phyloP scores from a whole-genome alignment of 257 asterid species.

The Solanum etuberosum region DNA sequence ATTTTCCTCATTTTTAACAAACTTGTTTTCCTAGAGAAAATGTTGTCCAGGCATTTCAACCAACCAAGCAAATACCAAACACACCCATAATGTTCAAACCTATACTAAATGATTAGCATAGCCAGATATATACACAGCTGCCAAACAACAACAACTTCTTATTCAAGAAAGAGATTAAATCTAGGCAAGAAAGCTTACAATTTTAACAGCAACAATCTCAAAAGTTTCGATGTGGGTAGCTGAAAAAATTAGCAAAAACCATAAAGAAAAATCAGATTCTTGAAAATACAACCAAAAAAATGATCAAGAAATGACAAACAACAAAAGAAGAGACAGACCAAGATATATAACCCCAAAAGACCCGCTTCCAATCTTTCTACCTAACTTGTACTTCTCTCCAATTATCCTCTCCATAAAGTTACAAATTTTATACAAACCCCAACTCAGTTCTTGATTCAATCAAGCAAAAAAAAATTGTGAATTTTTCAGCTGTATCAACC shows the following conservation, averaged over 20 bases:
- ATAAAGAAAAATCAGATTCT: neutral
- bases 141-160: neutral
- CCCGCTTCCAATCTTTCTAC: slow-evolving; percentile 82
- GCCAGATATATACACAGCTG: neutral
- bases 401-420: slow-evolving; percentile 31
- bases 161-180: neutral
- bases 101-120: neutral
- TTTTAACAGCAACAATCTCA: slow-evolving; percentile 90
- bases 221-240: slow-evolving; percentile 84
- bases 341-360: slow-evolving; percentile 76
- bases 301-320: neutral
- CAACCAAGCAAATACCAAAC: neutral
- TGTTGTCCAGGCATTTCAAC: neutral
- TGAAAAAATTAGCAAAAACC: slow-evolving; percentile 17
- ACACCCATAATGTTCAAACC: neutral
- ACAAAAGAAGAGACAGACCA: slow-evolving; percentile 25
- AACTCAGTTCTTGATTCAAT: neutral
- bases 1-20: neutral
- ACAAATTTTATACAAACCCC: neutral
- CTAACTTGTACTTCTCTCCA: slow-evolving; percentile 76
- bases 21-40: neutral
- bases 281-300: neutral
- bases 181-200: slow-evolving; percentile 40
- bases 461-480: neutral
- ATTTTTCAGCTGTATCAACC: neutral